Conservation (phyloP, 2,329 filamentous ascomycete species). For the Hypoxylon sp. region DNA sequence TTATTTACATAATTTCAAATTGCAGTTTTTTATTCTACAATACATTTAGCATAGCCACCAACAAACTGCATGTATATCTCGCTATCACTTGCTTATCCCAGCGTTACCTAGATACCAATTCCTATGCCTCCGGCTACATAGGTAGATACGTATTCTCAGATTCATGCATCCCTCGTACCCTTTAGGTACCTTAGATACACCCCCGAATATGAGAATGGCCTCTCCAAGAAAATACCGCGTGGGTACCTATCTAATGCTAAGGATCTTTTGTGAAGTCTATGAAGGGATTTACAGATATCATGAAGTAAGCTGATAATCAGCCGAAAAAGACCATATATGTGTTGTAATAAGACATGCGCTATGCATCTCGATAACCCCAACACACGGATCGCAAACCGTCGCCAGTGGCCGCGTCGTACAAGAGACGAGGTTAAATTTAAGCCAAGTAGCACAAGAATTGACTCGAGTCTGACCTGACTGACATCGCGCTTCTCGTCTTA, state of each 20-base stretch:
- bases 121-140: too few relatives aligned
- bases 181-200: neutral
- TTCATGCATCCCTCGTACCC: neutral
- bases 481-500: constrained; percentile 4
- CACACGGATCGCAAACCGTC: neutral
- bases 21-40: constrained; percentile 10
- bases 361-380: neutral
- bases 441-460: neutral
- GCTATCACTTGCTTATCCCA: constrained; percentile 10
- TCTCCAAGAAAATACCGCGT: neutral
- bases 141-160: neutral
- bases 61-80: constrained; percentile 7
- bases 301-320: constrained; percentile 13
- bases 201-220: neutral
- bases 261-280: neutral
- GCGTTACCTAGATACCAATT: neutral
- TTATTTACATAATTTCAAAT: constrained; percentile 26
- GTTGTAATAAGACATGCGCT: constrained; percentile 29
- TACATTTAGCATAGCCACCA: constrained; percentile 3
- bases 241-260: neutral
- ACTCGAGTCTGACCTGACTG: constrained; percentile 2
- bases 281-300: neutral
- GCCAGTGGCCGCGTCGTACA: constrained; percentile 7
- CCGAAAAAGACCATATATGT: constrained; percentile 16
- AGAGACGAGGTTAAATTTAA: constrained; percentile 5